These are phyloP conservation scores for Alternaria hordeiaustralica DNA, from an alignment of 2,329 filamentous ascomycete genomes.

Conservation along the genomic window DNA sequence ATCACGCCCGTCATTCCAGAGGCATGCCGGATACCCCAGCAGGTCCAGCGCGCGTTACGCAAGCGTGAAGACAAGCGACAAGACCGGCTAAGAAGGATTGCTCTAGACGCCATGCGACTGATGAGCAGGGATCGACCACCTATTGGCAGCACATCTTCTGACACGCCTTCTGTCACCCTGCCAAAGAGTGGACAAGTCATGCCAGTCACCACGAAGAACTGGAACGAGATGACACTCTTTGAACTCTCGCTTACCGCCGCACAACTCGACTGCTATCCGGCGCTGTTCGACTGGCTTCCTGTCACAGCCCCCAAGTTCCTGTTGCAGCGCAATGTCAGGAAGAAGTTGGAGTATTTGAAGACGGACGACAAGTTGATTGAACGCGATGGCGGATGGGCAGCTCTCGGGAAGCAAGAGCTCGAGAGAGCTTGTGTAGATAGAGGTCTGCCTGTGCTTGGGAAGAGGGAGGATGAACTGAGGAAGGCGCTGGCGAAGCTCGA, in stretches of 20 bases:
- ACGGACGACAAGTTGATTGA: constrained; percentile 74
- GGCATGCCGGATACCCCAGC: constrained; percentile 81
- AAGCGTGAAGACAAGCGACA: constrained; percentile 55
- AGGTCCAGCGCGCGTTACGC: constrained; percentile 66
- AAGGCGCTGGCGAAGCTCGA: constrained; percentile 18
- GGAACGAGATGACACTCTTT: constrained; percentile 17
- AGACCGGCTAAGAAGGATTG: constrained; percentile 23
- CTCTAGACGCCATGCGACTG: constrained; percentile 25
- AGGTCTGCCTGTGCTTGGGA: constrained; percentile 36
- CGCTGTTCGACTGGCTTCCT: constrained; percentile 51
- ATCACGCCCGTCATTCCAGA: constrained; percentile 76
- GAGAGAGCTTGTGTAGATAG: constrained; percentile 71
- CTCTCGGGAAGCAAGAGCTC: constrained; percentile 69
- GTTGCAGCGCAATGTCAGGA: constrained; percentile 61
- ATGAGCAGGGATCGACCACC: constrained; percentile 17
- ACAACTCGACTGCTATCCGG: constrained; percentile 31
- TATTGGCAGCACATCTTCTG: neutral
- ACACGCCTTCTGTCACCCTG: neutral
- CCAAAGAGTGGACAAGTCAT: neutral
- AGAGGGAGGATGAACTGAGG: constrained; percentile 38
- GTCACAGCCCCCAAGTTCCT: constrained; percentile 54
- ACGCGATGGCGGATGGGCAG: constrained; percentile 65
- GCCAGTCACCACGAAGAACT: neutral
- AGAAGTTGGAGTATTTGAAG: constrained; percentile 68
- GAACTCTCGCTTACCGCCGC: constrained; percentile 28